These are phyloP conservation scores for Amylocarpus encephaloides DNA, from an alignment of 2,329 filamentous ascomycete species.

Conservation along the genomic window DNA sequence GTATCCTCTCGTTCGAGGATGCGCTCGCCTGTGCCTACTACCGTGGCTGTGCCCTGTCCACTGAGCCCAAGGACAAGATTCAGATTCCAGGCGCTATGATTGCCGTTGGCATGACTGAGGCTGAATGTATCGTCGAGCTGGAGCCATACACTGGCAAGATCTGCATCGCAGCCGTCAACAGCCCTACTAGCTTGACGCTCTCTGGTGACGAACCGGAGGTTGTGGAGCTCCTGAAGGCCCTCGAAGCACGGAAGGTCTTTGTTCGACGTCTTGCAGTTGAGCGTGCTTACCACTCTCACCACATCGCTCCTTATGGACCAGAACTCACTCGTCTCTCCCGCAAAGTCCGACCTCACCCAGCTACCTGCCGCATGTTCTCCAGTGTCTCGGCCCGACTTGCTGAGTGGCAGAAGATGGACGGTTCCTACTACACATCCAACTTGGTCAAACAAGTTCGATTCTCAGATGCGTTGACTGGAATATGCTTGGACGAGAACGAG, in stretches of 20 bases:
- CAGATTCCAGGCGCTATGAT: slow-evolving; percentile 40
- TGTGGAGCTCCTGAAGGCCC: slow-evolving; percentile 10
- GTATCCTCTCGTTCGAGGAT: slow-evolving; percentile 2
- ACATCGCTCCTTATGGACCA: slow-evolving; percentile 20
- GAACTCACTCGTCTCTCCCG: slow-evolving; percentile 3
- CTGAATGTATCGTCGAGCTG: slow-evolving; percentile 8
- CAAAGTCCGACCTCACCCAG: neutral
- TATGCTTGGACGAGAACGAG: neutral
- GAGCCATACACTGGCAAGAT: neutral
- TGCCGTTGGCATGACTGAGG: slow-evolving; percentile 34
- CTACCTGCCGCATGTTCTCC: neutral
- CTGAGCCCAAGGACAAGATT: neutral
- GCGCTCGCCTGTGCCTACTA: slow-evolving; percentile 1
- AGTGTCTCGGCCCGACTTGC: slow-evolving; percentile 1
- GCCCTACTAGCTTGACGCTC: slow-evolving; percentile 18
- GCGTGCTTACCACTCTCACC: slow-evolving; percentile 26
- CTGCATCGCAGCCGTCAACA: slow-evolving; percentile 2
- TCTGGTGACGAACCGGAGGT: slow-evolving; percentile 14
- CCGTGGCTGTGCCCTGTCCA: neutral
- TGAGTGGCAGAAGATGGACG: slow-evolving; percentile 1
- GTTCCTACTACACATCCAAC: slow-evolving; percentile 1
- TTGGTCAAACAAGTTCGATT: slow-evolving; percentile 4
- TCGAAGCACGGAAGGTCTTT: slow-evolving; percentile 22
- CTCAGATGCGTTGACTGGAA: slow-evolving; percentile 1
- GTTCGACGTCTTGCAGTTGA: slow-evolving; percentile 18